Base-by-base conservation (phyloP, 1,284 basidiomycete species). In the Ustilago crameri region DNA sequence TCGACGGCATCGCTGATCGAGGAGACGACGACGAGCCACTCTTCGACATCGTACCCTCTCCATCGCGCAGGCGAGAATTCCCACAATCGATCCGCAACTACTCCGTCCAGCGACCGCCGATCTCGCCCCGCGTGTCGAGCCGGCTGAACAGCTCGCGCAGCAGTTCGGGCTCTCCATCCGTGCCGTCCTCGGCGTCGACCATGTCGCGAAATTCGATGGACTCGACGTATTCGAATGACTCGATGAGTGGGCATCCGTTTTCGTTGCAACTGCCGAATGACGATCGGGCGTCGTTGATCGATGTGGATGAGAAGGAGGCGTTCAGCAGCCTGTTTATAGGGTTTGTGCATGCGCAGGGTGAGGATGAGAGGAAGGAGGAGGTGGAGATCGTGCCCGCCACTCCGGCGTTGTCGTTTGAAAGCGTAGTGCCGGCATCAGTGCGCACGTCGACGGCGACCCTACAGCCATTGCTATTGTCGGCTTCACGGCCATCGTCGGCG, bases 41-140 rank as follows among this genome's bases (percentile, higher is more conserved):
- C 2, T 63, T 69, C 22, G 66, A 69, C 14, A 69, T 69, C 22
- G 37, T 69, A 15, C 60, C 56, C 18, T 69, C 66, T 10, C 66
- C 60, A 1, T 69, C 66, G 8, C 66, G 44, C 38, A 67, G 45
- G 41, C 51, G 64, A 8, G 54, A 56, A 18, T 18, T 37, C 20
- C 41, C 30, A 5, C 50, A 50, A 9, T 38, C 37, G 3, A 22
- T 37, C 35, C 8, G 15, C 35, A 37, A 5, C 14, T n/a, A 9
- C 15, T 15, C n/a, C 7, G 35, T 17, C 5, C 35, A 37, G 35
- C 35, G 17, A 37, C 15, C 30, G 15, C 15, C 38, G 20, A 49
- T 10, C 48, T 14, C 23, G 9, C 23, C 35, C 17, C n/a, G 5
- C 1, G 38, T 32, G 9, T 38, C 53, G 9, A 37, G 10, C 23